Conservation (phyloP, 169 alveolate genomes). For the Plasmodium falciparum region DNA sequence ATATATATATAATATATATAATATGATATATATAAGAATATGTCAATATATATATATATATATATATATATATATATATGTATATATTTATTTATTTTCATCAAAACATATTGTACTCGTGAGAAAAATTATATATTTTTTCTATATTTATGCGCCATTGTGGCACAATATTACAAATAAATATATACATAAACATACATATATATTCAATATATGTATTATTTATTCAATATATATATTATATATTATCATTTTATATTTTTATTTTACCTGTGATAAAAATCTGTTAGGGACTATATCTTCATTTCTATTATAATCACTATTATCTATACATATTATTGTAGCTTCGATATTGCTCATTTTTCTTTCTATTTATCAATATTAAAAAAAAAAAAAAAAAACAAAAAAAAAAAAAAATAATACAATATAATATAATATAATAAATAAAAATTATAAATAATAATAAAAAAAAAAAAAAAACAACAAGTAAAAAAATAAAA, state of each 20-base stretch:
- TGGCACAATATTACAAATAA: no score
- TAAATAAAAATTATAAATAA: background rate
- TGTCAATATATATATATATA: background rate
- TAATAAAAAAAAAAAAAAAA: background rate
- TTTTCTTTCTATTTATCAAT: constrained; percentile 18
- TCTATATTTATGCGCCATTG: no score
- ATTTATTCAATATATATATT: no score
- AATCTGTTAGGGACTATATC: constrained; percentile 95
- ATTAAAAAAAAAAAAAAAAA: background rate
- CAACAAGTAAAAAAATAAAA: background rate
- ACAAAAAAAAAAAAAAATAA: background rate
- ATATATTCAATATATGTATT: no score
- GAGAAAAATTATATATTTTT: no score
- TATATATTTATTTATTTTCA: background rate
- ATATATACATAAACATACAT: no score
- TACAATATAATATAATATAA: background rate
- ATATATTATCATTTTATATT: background rate
- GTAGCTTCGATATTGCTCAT: constrained; percentile 97
- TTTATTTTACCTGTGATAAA: constrained; percentile 79
- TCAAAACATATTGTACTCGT: no score
- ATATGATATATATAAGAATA: background rate
- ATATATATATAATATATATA: background rate
- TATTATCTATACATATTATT: constrained; percentile 96
- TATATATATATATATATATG: background rate
- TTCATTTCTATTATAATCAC: constrained; percentile 97